Evolutionary conservation across 2,329 filamentous ascomycete species (phyloP).

Genomic region (Pseudogymnoascus sp.): DNA sequence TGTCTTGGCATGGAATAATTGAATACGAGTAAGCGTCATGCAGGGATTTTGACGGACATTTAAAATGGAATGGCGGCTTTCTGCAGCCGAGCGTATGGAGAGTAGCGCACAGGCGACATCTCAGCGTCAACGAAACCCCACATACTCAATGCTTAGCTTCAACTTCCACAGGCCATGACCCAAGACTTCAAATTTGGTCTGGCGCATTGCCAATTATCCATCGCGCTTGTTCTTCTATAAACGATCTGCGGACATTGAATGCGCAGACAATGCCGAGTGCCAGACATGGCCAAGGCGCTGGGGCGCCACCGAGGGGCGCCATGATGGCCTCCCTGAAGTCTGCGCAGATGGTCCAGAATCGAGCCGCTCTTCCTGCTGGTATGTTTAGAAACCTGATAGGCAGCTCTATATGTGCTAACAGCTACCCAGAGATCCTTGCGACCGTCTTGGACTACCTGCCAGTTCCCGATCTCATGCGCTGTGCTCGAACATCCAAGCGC

Average conservation of each 20-base stretch:
- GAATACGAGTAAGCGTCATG: constrained; percentile 4
- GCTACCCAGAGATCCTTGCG: constrained; percentile 66
- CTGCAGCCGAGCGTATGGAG: background rate
- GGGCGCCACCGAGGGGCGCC: constrained; percentile 32
- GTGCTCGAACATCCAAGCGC: constrained; percentile 74
- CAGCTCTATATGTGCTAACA: background rate
- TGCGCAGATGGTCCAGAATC: constrained; percentile 70
- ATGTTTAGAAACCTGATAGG: constrained; percentile 23
- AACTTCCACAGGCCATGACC: constrained; percentile 4
- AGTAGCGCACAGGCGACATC: constrained; percentile 8
- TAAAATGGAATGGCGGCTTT: constrained; percentile 1
- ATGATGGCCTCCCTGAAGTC: constrained; percentile 72
- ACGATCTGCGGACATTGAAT: background rate
- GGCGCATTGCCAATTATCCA: background rate
- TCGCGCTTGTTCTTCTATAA: background rate
- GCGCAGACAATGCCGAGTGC: constrained; percentile 36
- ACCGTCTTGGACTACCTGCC: constrained; percentile 84
- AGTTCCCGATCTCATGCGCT: constrained; percentile 74
- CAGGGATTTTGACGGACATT: background rate
- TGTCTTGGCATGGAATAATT: background rate
- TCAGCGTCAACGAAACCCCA: constrained; percentile 6
- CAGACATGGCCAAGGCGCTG: constrained; percentile 25
- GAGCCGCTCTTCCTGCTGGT: constrained; percentile 77
- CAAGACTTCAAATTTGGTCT: background rate
- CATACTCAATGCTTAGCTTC: background rate